Conservation (phyloP, 106 monocot species). For the Vanilla planifolia region DNA sequence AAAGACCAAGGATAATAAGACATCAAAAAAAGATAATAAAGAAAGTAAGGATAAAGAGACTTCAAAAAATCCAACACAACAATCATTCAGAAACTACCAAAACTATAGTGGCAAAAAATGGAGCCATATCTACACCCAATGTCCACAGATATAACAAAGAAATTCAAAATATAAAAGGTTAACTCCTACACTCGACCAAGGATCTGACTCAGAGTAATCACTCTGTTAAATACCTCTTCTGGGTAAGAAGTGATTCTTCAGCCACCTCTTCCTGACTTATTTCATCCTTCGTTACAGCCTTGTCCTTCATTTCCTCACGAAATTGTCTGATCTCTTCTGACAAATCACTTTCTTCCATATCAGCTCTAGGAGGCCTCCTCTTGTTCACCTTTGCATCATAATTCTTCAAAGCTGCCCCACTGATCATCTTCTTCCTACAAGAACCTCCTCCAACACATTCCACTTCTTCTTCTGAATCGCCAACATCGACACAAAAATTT, state of each 20-base stretch:
- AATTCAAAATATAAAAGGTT: not conserved
- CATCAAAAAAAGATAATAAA: not conserved
- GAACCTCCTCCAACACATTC: slow-evolving; percentile 6
- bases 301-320: slow-evolving; percentile 42
- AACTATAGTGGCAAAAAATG: not conserved
- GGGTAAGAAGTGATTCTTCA: slow-evolving; percentile 52
- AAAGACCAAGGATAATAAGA: not conserved
- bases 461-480: slow-evolving; percentile 18
- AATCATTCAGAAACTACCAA: not conserved
- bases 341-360: slow-evolving; percentile 20
- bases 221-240: slow-evolving; percentile 40
- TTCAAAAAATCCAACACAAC: too few species aligned
- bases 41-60: not conserved
- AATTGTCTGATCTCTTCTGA: slow-evolving; percentile 31
- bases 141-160: not conserved
- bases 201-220: not conserved
- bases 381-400: slow-evolving; percentile 56
- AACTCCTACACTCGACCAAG: not conserved
- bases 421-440: slow-evolving; percentile 40
- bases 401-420: slow-evolving; percentile 57
- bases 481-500: slow-evolving; percentile 16
- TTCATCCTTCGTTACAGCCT: slow-evolving; percentile 6
- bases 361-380: slow-evolving; percentile 21
- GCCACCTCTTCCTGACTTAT: slow-evolving; percentile 8
- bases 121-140: not conserved